phyloP scores from a whole-genome alignment of 2,329 filamentous ascomycete genomes.

The Colletotrichum sojae region DNA sequence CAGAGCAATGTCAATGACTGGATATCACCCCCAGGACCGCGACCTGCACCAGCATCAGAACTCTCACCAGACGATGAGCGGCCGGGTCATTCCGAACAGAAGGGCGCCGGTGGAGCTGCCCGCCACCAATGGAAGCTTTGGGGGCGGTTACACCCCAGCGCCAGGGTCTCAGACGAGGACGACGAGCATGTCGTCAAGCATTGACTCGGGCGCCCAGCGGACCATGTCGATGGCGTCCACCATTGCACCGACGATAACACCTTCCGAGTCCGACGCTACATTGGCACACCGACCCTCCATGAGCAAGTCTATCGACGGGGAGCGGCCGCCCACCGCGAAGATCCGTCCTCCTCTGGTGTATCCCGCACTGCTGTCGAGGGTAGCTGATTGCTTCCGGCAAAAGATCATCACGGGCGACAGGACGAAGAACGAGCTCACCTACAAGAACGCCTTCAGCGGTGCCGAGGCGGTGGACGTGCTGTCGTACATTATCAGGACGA shows the following conservation, averaged over 20 bases:
- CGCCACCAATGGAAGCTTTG: slow-evolving; percentile 53
- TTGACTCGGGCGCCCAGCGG: slow-evolving; percentile 65
- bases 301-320: slow-evolving; percentile 68
- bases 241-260: slow-evolving; percentile 77
- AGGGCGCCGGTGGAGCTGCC: slow-evolving; percentile 60
- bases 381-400: slow-evolving; percentile 92
- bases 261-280: slow-evolving; percentile 69
- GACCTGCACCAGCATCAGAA: slow-evolving; percentile 56
- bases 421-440: slow-evolving; percentile 96
- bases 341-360: slow-evolving; percentile 89
- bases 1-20: slow-evolving; percentile 95
- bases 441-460: slow-evolving; percentile 97
- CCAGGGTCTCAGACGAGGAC: slow-evolving; percentile 71
- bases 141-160: slow-evolving; percentile 58
- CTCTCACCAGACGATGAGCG: slow-evolving; percentile 93
- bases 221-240: slow-evolving; percentile 96
- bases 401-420: slow-evolving; percentile 89
- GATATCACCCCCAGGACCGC: slow-evolving; percentile 77
- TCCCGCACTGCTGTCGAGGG: slow-evolving; percentile 91
- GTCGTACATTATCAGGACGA: slow-evolving; percentile 96
- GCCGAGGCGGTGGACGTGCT: slow-evolving; percentile 96
- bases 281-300: slow-evolving; percentile 70
- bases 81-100: slow-evolving; percentile 87
- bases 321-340: slow-evolving; percentile 71
- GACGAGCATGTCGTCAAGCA: slow-evolving; percentile 73